A percentile compares a stretch with the other conserved stretches of the same genome.
These are phyloP conservation scores for Oxyria digyna DNA, from an alignment of 148 eudicot species.

Conservation along the genomic window DNA sequence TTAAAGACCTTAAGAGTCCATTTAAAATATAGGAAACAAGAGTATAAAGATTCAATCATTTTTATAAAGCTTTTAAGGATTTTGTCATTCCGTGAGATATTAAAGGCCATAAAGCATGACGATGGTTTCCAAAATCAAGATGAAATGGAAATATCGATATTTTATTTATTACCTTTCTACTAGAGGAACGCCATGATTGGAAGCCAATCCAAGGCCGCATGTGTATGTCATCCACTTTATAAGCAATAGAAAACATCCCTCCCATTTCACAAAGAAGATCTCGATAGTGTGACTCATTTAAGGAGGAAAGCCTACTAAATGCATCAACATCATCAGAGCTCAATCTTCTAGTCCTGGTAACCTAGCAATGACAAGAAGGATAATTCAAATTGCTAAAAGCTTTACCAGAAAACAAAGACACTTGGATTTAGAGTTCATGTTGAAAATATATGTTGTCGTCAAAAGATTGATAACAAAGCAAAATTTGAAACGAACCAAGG, in stretches of 20 bases:
- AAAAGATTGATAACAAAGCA: not conserved
- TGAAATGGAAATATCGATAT: not conserved
- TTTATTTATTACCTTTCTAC: constrained; percentile 51
- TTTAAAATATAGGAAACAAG: not conserved
- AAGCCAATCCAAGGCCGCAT: constrained; percentile 87
- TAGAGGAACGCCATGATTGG: constrained; percentile 92
- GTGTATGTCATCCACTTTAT: constrained; percentile 64
- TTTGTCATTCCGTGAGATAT: not conserved
- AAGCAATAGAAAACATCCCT: constrained; percentile 78
- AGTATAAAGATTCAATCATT: not conserved
- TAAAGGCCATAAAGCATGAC: not conserved
- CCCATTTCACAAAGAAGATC: constrained; percentile 77
- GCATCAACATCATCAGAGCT: constrained; percentile 97
- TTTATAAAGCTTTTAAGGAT: not conserved
- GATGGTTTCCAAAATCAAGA: not conserved
- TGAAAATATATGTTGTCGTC: not conserved
- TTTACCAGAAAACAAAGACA: not conserved
- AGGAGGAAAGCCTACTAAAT: constrained; percentile 65
- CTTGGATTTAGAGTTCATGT: not conserved
- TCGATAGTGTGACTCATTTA: constrained; percentile 51
- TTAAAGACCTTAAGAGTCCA: not conserved
- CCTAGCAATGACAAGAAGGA: constrained; percentile 27
- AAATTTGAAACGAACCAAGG: not conserved
- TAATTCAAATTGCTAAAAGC: not conserved
- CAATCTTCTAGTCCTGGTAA: constrained; percentile 48